Evolutionary conservation across 1,139 yeast species (phyloP).

Genomic region (Geotrichum phurueaensis): DNA sequence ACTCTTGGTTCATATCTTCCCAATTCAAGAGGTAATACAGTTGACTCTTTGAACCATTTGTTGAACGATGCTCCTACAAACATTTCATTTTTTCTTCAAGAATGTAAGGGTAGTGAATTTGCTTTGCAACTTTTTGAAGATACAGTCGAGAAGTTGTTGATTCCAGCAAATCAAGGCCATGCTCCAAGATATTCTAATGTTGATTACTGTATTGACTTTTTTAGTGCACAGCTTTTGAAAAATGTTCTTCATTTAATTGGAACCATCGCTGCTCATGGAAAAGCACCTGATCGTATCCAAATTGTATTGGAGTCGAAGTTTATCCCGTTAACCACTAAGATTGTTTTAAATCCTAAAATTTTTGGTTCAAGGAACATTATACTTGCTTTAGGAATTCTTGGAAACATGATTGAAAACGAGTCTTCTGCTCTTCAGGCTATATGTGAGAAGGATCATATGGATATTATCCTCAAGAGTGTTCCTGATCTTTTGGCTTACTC

Average conservation of each 20-base stretch:
- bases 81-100: constrained; percentile 54
- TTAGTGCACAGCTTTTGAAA: constrained; percentile 49
- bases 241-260: constrained; percentile 54
- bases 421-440: constrained; percentile 84
- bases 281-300: constrained; percentile 73
- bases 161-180: constrained; percentile 42
- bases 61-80: constrained; percentile 46
- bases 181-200: constrained; percentile 52
- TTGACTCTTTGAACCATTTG: constrained; percentile 55
- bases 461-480: constrained; percentile 51
- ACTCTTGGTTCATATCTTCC: constrained; percentile 46
- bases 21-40: constrained; percentile 59
- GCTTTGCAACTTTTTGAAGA: constrained; percentile 57
- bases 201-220: constrained; percentile 54
- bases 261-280: constrained; percentile 60
- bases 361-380: constrained; percentile 72
- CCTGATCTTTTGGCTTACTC: constrained; percentile 51
- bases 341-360: constrained; percentile 50
- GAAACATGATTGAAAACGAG: constrained; percentile 77
- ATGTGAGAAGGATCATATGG: constrained; percentile 71
- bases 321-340: constrained; percentile 52
- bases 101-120: constrained; percentile 54
- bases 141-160: constrained; percentile 62
- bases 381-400: constrained; percentile 58
- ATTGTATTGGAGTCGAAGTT: constrained; percentile 81